These are phyloP conservation scores for Colletotrichum higginsianum DNA, from an alignment of 2,329 filamentous ascomycete genomes.

Conservation along the genomic window DNA sequence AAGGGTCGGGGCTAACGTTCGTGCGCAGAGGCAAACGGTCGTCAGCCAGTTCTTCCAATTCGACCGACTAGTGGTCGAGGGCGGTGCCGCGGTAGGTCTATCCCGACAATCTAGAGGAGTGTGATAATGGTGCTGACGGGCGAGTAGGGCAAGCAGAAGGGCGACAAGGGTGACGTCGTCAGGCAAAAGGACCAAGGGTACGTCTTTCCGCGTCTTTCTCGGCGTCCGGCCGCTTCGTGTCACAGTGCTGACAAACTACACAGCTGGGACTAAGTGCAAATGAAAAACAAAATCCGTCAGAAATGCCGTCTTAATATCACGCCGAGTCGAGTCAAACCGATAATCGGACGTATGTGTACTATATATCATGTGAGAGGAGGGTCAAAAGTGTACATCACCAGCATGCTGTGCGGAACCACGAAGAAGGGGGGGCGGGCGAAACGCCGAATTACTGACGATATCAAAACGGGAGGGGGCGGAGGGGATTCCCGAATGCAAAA, in stretches of 20 bases:
- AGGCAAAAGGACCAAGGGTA: slow-evolving; percentile 87
- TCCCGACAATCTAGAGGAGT: neutral
- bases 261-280: slow-evolving; percentile 21
- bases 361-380: slow-evolving; percentile 12
- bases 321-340: neutral
- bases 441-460: neutral
- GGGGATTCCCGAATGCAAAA: slow-evolving; percentile 5
- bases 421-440: neutral
- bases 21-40: slow-evolving; percentile 88
- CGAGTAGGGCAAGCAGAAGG: slow-evolving; percentile 77
- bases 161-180: slow-evolving; percentile 75
- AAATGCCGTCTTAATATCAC: neutral
- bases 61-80: slow-evolving; percentile 92
- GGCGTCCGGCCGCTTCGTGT: too few species aligned
- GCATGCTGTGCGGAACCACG: neutral
- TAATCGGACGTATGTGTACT: slow-evolving; percentile 18
- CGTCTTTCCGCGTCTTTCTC: slow-evolving; percentile 47
- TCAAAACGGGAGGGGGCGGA: neutral
- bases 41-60: slow-evolving; percentile 96
- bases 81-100: slow-evolving; percentile 80
- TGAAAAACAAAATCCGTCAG: neutral
- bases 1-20: slow-evolving; percentile 20
- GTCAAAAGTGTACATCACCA: slow-evolving; percentile 16
- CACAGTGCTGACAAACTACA: neutral
- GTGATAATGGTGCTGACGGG: slow-evolving; percentile 40